Conservation (phyloP, 2,329 filamentous ascomycete species). For the Claviceps arundinis region DNA sequence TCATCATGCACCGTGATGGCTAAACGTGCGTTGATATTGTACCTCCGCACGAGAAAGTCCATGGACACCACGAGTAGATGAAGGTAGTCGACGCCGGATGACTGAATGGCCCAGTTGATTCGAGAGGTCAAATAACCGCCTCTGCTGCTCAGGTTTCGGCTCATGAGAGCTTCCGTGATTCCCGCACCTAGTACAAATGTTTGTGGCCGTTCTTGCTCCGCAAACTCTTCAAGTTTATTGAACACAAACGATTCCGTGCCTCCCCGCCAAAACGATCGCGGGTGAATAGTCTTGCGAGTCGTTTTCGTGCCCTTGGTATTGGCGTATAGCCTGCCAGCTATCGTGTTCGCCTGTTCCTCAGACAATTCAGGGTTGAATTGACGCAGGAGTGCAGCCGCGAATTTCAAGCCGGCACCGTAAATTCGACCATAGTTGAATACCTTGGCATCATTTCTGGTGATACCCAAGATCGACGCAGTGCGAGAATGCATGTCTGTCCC, state of each 20-base stretch:
- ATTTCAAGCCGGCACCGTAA: slow-evolving; percentile 92
- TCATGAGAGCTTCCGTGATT: slow-evolving; percentile 90
- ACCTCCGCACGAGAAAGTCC: slow-evolving; percentile 82
- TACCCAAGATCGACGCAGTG: slow-evolving; percentile 82
- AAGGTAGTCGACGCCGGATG: slow-evolving; percentile 90
- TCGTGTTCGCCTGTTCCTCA: slow-evolving; percentile 63
- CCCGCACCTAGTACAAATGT: slow-evolving; percentile 89
- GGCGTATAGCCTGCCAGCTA: slow-evolving; percentile 69
- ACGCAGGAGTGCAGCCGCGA: slow-evolving; percentile 75
- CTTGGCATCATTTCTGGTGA: slow-evolving; percentile 89
- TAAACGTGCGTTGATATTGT: slow-evolving; percentile 71
- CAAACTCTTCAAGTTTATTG: slow-evolving; percentile 95
- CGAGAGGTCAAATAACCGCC: slow-evolving; percentile 89
- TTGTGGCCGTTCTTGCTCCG: slow-evolving; percentile 79
- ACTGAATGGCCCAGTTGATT: slow-evolving; percentile 99
- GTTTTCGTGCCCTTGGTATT: slow-evolving; percentile 87
- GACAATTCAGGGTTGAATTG: slow-evolving; percentile 85
- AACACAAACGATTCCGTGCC: slow-evolving; percentile 97
- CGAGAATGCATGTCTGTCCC: slow-evolving; percentile 92
- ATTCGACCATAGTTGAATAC: slow-evolving; percentile 98
- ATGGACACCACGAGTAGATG: slow-evolving; percentile 87
- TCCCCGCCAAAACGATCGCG: slow-evolving; percentile 80
- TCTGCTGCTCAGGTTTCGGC: slow-evolving; percentile 70
- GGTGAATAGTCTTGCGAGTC: slow-evolving; percentile 55
- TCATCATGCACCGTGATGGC: slow-evolving; percentile 96